A percentile compares a stretch with the other conserved stretches of the same genome.
These are phyloP conservation scores for Corymbia maculata DNA, from an alignment of 345 rosid genomes.

Conservation along the genomic window DNA sequence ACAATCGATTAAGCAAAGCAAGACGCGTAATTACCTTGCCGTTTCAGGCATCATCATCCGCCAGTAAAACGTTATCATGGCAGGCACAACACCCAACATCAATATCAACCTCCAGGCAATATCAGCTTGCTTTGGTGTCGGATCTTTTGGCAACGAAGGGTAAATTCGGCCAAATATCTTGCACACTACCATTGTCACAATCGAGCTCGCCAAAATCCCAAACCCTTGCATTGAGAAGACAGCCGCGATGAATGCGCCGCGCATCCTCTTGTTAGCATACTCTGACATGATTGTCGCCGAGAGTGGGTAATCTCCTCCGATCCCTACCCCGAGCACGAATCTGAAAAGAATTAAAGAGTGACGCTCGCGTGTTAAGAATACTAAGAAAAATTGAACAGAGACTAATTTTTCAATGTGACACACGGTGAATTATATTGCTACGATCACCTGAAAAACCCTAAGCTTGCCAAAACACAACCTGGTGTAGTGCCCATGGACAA, in stretches of 20 bases:
- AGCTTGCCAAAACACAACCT: conserved; percentile 6
- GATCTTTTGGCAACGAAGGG: neutral
- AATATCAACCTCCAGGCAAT: conserved; percentile 62
- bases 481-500: conserved; percentile 37
- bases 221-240: conserved; percentile 63
- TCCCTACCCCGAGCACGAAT: conserved; percentile 46
- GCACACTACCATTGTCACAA: conserved; percentile 36
- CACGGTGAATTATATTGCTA: neutral
- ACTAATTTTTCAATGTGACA: neutral
- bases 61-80: conserved; percentile 67
- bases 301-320: conserved; percentile 64
- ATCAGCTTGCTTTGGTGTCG: conserved; percentile 39
- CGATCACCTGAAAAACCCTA: neutral
- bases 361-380: neutral
- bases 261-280: conserved; percentile 52
- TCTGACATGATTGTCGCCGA: conserved; percentile 72
- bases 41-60: conserved; percentile 82
- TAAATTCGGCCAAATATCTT: conserved; percentile 1
- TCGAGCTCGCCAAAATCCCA: conserved; percentile 47
- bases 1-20: neutral
- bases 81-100: conserved; percentile 61
- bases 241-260: conserved; percentile 51
- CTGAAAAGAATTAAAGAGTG: conserved; percentile 13
- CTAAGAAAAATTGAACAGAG: neutral
- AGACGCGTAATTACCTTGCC: conserved; percentile 28